Percentiles rank a stretch among this genome's conserved stretches.
Conservation (phyloP, 2,329 filamentous ascomycete species). For the Alternaria arbusti region DNA sequence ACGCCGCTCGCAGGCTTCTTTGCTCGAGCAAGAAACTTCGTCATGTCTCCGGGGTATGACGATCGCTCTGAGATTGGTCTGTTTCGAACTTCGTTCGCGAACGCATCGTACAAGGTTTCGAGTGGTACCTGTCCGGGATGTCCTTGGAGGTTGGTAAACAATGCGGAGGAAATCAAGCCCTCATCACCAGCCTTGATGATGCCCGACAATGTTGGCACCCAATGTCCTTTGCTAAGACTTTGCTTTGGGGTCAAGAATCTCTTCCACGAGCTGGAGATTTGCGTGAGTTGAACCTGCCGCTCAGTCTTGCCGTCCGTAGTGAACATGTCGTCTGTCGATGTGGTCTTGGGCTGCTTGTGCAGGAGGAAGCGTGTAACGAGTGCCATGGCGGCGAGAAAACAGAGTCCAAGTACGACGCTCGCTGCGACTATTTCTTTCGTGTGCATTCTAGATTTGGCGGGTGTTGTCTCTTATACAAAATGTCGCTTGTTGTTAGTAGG, state of each 20-base stretch:
- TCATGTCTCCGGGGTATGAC: slow-evolving; percentile 30
- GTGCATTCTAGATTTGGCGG: slow-evolving; percentile 18
- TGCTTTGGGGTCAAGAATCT: slow-evolving; percentile 28
- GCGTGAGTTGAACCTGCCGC: slow-evolving; percentile 17
- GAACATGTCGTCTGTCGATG: slow-evolving; percentile 6
- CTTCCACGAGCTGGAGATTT: slow-evolving; percentile 27
- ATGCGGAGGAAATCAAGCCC: slow-evolving; percentile 30
- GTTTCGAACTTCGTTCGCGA: slow-evolving; percentile 31
- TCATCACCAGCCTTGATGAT: slow-evolving; percentile 46
- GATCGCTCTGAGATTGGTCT: slow-evolving; percentile 30
- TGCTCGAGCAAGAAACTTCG: slow-evolving; percentile 27
- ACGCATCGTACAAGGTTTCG: slow-evolving; percentile 33
- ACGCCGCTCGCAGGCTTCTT: slow-evolving; percentile 16
- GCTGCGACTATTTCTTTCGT: slow-evolving; percentile 22
- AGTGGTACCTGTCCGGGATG: slow-evolving; percentile 33
- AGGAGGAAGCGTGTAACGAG: slow-evolving; percentile 36
- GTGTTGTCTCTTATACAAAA: slow-evolving; percentile 24
- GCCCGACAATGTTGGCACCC: slow-evolving; percentile 37
- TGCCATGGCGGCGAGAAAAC: slow-evolving; percentile 31
- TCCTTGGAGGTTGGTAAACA: slow-evolving; percentile 32
- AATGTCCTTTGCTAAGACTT: slow-evolving; percentile 16
- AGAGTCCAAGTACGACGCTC: slow-evolving; percentile 20
- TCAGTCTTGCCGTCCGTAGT: slow-evolving; percentile 17
- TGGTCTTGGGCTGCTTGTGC: slow-evolving; percentile 30
- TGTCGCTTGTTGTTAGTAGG: slow-evolving; percentile 21